Percentiles rank a stretch among this genome's conserved stretches.
phyloP scores from a whole-genome alignment of 1,139 yeast species.

The Suhomyces terraborum region DNA sequence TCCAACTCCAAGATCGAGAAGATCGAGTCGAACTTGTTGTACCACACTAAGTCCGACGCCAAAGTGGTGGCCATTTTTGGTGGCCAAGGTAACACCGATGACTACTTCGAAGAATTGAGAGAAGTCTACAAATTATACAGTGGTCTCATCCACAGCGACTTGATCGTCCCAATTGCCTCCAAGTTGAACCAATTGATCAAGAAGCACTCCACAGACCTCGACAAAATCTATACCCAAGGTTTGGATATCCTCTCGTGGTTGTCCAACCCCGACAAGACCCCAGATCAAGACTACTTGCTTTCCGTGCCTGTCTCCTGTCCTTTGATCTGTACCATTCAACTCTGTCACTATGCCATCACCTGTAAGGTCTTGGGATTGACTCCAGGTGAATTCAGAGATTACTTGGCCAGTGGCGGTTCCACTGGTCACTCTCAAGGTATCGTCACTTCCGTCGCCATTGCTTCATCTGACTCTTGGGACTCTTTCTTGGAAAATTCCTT shows the following conservation, averaged over 20 bases:
- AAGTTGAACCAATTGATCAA: slow-evolving; percentile 70
- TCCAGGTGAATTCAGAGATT: slow-evolving; percentile 82
- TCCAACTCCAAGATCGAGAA: slow-evolving; percentile 31
- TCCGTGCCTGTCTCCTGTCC: slow-evolving; percentile 96
- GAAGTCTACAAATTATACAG: slow-evolving; percentile 77
- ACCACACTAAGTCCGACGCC: slow-evolving; percentile 48
- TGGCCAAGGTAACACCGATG: slow-evolving; percentile 98
- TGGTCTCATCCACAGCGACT: slow-evolving; percentile 65
- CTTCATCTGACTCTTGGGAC: slow-evolving; percentile 85
- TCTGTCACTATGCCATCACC: slow-evolving; percentile 88
- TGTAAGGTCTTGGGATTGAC: slow-evolving; percentile 81
- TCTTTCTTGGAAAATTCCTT: slow-evolving; percentile 70
- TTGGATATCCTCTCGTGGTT: slow-evolving; percentile 88
- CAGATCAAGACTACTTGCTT: slow-evolving; percentile 84
- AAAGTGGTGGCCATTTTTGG: slow-evolving; percentile 85
- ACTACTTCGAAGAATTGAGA: slow-evolving; percentile 94
- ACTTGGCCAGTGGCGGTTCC: slow-evolving; percentile 64
- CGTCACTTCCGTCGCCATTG: slow-evolving; percentile 88
- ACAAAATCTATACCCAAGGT: slow-evolving; percentile 91
- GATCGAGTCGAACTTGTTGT: slow-evolving; percentile 52
- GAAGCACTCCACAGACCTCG: slow-evolving; percentile 56
- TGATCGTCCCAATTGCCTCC: slow-evolving; percentile 68
- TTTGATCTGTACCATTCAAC: slow-evolving; percentile 89
- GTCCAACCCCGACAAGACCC: slow-evolving; percentile 79
- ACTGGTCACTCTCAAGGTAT: slow-evolving; percentile 99